Conservation (phyloP, 2,329 filamentous ascomycete genomes). For the Rhynchosporium secalis region DNA sequence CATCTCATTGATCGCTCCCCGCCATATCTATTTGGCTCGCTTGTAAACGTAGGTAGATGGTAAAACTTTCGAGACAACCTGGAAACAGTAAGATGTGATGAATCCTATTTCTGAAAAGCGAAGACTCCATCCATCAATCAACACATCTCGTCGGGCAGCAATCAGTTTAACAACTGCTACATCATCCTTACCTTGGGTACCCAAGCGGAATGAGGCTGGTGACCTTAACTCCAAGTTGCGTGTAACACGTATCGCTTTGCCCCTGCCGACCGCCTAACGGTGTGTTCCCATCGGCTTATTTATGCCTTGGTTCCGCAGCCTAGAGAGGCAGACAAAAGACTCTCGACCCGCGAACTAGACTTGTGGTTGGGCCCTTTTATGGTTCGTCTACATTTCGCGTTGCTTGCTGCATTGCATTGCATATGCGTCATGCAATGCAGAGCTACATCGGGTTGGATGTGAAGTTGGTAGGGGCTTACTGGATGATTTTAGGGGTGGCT, state of each 20-base stretch:
- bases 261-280: background rate
- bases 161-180: background rate
- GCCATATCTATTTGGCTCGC: background rate
- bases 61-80: background rate
- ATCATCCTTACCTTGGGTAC: constrained; percentile 6
- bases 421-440: constrained; percentile 5
- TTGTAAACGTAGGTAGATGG: background rate
- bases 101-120: background rate
- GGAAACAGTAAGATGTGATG: background rate
- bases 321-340: background rate
- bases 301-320: constrained; percentile 2
- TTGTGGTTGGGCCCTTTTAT: background rate
- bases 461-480: background rate
- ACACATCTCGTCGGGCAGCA: constrained; percentile 15
- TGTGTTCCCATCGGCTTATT: constrained; percentile 1
- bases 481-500: background rate
- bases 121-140: background rate
- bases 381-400: background rate
- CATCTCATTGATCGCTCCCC: constrained; percentile 6
- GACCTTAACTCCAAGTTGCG: background rate
- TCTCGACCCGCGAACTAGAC: background rate
- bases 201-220: constrained; percentile 14
- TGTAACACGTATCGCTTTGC: constrained; percentile 17
- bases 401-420: constrained; percentile 12
- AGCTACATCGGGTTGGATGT: background rate